Conservation (phyloP, 2,329 filamentous ascomycete genomes). For the Ceratocystis cacaofunesta region DNA sequence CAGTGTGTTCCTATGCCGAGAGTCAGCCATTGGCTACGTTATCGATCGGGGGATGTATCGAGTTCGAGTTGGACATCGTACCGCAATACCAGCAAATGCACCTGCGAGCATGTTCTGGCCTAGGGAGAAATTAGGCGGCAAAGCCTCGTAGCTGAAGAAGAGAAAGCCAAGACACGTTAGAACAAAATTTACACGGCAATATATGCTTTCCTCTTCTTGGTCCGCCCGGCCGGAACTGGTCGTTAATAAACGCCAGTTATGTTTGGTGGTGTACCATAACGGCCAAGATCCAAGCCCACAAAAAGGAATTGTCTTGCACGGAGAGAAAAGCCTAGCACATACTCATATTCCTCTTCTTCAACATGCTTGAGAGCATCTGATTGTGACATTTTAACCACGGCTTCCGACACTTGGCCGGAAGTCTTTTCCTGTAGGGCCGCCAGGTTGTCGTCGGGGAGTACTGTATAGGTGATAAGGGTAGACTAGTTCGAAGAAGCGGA, state of each 20-base stretch:
- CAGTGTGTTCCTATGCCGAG: slow-evolving; percentile 67
- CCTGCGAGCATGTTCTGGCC: slow-evolving; percentile 90
- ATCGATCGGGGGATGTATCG: slow-evolving; percentile 8
- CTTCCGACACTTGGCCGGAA: slow-evolving; percentile 49
- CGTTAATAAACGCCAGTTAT: background rate
- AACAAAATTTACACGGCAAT: background rate
- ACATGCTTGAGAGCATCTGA: slow-evolving; percentile 40
- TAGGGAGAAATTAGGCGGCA: slow-evolving; percentile 88
- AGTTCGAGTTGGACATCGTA: slow-evolving; percentile 31
- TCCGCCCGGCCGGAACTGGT: background rate
- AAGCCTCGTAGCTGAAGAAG: slow-evolving; percentile 62
- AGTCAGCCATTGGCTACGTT: background rate
- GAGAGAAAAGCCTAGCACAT: slow-evolving; percentile 24
- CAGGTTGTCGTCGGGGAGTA: slow-evolving; percentile 34
- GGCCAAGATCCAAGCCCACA: background rate
- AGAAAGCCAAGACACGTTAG: background rate
- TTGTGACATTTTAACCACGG: slow-evolving; percentile 57
- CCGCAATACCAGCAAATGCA: slow-evolving; percentile 90
- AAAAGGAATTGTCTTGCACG: background rate
- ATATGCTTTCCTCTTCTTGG: background rate
- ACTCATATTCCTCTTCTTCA: slow-evolving; percentile 51
- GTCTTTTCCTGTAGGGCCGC: slow-evolving; percentile 44
- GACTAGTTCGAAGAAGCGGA: background rate
- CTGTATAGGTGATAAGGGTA: background rate
- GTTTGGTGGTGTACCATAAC: background rate